Conservation (phyloP, 2,329 filamentous ascomycete species). For the Ceratocystis eucalypticola region DNA sequence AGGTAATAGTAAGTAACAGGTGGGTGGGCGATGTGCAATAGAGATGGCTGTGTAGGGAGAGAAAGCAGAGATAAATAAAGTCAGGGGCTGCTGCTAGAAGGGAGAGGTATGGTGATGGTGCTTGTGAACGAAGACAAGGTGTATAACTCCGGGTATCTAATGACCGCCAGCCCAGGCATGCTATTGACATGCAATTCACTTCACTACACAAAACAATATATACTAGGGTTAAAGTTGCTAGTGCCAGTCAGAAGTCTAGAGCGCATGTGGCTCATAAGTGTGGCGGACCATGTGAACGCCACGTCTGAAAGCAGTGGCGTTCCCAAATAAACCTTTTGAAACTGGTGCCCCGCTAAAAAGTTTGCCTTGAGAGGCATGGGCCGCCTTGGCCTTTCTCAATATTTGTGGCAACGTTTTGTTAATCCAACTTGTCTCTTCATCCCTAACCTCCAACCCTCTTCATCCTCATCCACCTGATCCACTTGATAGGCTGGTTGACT, state of each 20-base stretch:
- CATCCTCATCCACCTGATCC: not conserved
- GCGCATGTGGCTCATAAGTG: not conserved
- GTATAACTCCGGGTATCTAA: not conserved
- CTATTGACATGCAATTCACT: not conserved
- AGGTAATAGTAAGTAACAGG: not conserved
- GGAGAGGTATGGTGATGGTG: not conserved
- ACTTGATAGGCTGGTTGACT: not conserved
- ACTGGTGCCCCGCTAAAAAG: conserved; percentile 1
- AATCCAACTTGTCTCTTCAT: not conserved
- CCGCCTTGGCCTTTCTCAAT: not conserved
- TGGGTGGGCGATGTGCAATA: not conserved
- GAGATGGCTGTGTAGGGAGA: not conserved
- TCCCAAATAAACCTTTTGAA: not conserved
- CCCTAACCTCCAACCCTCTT: not conserved
- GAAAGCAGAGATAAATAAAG: too few species aligned
- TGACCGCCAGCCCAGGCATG: not conserved
- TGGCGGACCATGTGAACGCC: not conserved
- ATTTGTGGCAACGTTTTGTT: conserved; percentile 2
- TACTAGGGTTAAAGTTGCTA: not conserved
- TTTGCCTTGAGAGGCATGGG: not conserved
- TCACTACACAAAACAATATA: not conserved
- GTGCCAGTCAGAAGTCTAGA: too few species aligned
- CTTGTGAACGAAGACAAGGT: not conserved
- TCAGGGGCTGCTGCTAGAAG: not conserved
- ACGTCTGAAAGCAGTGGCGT: not conserved